Evolutionary conservation across 2,329 filamentous ascomycete species (phyloP), one percentile per base, ranked within the genome.

Genomic region (Ophiostoma populinum): DNA sequence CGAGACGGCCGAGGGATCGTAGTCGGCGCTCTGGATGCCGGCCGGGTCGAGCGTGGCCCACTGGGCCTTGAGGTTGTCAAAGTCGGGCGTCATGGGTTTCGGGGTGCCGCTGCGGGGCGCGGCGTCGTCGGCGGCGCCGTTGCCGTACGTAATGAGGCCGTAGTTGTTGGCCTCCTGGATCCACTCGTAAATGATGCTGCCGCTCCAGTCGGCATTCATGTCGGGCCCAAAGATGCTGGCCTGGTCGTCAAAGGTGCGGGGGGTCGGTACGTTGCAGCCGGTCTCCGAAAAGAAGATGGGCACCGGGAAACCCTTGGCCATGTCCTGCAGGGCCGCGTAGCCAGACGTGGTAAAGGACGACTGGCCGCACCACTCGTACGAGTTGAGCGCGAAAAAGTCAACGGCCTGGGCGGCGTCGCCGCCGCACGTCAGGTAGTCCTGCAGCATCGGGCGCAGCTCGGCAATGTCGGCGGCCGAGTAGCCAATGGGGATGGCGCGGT

Each of bases 231-330:
- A 78, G 45, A 92, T 81, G 33, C 80, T 74, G 26, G 67, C 63
- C 54, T 90, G 80, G 50, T 92, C 78, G 17, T 63, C 62, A 50
- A 80, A 83, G 2, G 63, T 57, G 28, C 78, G 67, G 1, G 75
- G 73, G 2, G 58, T 56, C 1, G 63, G 62, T 6, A 59, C 64
- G 51, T 80, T 86, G 65, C 83, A 92, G 39, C 83, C 83, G 3
- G 81, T 90, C 56, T 92, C 83, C 22, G 80, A 86, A 57, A 92
- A 82, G 63, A 85, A 86, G 47, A 90, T 82, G 15, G 81, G 83
- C n/a, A 92, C 72, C 31, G 74, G 76, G 54, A 83, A 86, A 46
- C 70, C 55, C 24, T 66, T 65, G 6, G 79, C 74, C 43, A 78
- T 73, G 35, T 62, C 54, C 51, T 83, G 66, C 19, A 92, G 69